Percentiles rank a stretch among this genome's conserved stretches.
Conservation (phyloP, 2,329 filamentous ascomycete genomes). For the Penicillium olsonii region DNA sequence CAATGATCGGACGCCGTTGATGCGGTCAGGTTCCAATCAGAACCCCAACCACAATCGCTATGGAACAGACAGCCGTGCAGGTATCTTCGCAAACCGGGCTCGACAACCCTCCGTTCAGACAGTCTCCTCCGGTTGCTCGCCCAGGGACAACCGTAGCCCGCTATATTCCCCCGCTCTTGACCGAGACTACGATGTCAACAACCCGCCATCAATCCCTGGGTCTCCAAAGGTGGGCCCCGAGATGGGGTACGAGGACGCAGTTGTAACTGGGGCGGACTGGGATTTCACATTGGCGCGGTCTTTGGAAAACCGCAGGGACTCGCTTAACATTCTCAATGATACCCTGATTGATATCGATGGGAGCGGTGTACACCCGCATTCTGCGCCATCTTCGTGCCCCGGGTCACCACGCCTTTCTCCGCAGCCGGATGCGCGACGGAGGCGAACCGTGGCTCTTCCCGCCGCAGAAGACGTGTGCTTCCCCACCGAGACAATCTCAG, state of each 20-base stretch:
- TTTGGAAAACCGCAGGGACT: constrained; percentile 37
- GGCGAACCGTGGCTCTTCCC: constrained; percentile 62
- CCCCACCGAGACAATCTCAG: constrained; percentile 75
- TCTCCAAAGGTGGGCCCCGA: constrained; percentile 58
- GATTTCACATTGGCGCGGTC: constrained; percentile 42
- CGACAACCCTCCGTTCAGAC: constrained; percentile 31
- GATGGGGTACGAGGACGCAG: constrained; percentile 57
- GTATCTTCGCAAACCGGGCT: constrained; percentile 26
- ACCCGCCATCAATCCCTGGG: constrained; percentile 63
- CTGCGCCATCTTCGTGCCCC: constrained; percentile 39
- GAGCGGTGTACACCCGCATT: constrained; percentile 21
- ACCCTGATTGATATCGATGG: constrained; percentile 49
- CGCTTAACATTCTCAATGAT: constrained; percentile 36
- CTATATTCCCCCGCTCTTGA: constrained; percentile 24
- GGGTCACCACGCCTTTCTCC: constrained; percentile 41
- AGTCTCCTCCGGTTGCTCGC: constrained; percentile 32
- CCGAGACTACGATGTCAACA: constrained; percentile 63
- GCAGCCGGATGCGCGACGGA: constrained; percentile 42
- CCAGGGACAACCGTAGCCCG: constrained; percentile 27
- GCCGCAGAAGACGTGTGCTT: constrained; percentile 92
- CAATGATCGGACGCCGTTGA: constrained; percentile 59
- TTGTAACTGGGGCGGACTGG: constrained; percentile 46
- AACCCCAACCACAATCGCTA: constrained; percentile 38
- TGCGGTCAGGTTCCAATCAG: constrained; percentile 38
- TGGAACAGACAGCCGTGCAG: constrained; percentile 33